These are phyloP conservation scores for Fusarium sp. DNA, from an alignment of 2,329 filamentous ascomycete species.

Conservation along the genomic window DNA sequence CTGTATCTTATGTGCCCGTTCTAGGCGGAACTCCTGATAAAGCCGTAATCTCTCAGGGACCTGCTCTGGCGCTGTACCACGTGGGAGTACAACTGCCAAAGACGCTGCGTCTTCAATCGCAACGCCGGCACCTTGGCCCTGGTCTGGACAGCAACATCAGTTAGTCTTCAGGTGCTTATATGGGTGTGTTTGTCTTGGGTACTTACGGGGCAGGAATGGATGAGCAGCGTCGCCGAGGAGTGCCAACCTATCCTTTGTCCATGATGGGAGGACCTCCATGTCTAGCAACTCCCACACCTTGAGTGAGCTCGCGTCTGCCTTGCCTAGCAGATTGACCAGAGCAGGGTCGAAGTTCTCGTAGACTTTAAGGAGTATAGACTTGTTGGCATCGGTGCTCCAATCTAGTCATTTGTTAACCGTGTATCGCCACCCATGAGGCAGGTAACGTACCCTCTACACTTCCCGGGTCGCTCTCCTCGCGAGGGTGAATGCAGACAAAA, in stretches of 20 bases:
- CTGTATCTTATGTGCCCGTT: slow-evolving; percentile 69
- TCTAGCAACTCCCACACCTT: slow-evolving; percentile 72
- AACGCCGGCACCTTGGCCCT: slow-evolving; percentile 62
- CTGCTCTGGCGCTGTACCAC: slow-evolving; percentile 56
- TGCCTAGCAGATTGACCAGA: slow-evolving; percentile 55
- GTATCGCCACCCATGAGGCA: neutral
- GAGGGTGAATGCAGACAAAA: slow-evolving; percentile 65
- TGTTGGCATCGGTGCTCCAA: slow-evolving; percentile 53
- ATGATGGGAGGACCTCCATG: slow-evolving; percentile 68
- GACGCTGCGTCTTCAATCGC: slow-evolving; percentile 76
- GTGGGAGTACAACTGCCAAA: slow-evolving; percentile 66
- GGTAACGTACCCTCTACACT: slow-evolving; percentile 14
- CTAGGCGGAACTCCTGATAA: slow-evolving; percentile 69
- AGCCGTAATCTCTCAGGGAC: slow-evolving; percentile 68
- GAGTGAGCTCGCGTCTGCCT: slow-evolving; percentile 58
- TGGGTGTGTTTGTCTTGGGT: neutral
- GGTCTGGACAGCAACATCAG: slow-evolving; percentile 5
- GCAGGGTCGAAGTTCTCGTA: slow-evolving; percentile 57
- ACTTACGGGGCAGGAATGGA: slow-evolving; percentile 67
- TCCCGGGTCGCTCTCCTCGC: slow-evolving; percentile 18
- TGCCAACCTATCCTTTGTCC: slow-evolving; percentile 65
- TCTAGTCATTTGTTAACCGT: slow-evolving; percentile 6
- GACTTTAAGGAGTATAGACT: slow-evolving; percentile 52
- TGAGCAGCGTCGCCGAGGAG: slow-evolving; percentile 76
- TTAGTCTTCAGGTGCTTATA: neutral